Percentiles rank a stretch among this genome's conserved stretches.
phyloP scores from a whole-genome alignment of 495 filamentous ascomycete species.

The Penicillium argentinense region DNA sequence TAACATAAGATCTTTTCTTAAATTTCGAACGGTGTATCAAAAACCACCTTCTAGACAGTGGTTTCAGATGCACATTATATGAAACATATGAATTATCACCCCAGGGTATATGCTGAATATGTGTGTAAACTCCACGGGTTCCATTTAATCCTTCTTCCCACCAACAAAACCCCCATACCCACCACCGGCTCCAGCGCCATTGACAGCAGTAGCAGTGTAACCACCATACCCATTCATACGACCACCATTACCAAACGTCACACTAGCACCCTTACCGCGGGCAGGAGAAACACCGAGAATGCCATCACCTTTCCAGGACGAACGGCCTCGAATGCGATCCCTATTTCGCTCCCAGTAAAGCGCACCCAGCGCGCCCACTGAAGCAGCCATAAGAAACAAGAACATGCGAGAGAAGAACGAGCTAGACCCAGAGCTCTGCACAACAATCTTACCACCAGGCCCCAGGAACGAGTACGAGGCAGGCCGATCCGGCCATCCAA shows the following conservation, averaged over 20 bases:
- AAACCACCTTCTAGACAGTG: too few species aligned
- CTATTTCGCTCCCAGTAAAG: slow-evolving; percentile 47
- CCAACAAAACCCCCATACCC: slow-evolving; percentile 47
- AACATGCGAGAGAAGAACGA: slow-evolving; percentile 38
- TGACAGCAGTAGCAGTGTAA: slow-evolving; percentile 28
- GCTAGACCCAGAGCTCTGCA: slow-evolving; percentile 10
- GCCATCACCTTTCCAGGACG: slow-evolving; percentile 40
- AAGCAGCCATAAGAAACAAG: slow-evolving; percentile 44
- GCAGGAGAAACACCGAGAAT: slow-evolving; percentile 38
- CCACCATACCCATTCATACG: slow-evolving; percentile 54
- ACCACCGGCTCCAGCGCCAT: slow-evolving; percentile 25
- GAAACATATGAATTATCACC: neutral
- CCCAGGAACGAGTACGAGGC: slow-evolving; percentile 40
- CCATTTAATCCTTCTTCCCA: slow-evolving; percentile 56
- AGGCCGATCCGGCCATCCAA: slow-evolving; percentile 40
- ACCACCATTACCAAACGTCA: slow-evolving; percentile 46
- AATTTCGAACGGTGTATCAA: too few species aligned
- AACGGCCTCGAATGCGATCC: slow-evolving; percentile 31
- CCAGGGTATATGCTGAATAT: slow-evolving; percentile 11
- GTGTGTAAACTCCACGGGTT: neutral
- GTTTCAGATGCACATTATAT: too few species aligned
- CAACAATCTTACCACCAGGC: slow-evolving; percentile 18
- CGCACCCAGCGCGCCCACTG: slow-evolving; percentile 46
- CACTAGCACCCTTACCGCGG: slow-evolving; percentile 32
- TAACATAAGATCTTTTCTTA: too few species aligned